Evolutionary conservation across 2,329 filamentous ascomycete species (phyloP).

Genomic region (Penicillium sp.): DNA sequence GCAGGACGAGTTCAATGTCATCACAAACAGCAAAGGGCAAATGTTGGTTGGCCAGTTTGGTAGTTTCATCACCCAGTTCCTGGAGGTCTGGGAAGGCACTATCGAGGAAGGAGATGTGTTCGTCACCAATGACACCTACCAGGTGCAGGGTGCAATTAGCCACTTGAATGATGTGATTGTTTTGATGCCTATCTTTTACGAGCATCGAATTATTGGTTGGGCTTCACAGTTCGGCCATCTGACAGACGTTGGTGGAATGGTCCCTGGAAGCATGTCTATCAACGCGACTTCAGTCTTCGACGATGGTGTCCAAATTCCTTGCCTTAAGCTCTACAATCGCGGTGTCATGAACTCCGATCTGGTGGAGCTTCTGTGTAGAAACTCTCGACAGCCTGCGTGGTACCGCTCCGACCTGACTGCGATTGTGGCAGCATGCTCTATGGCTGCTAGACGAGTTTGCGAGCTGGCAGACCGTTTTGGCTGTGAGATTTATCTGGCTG

Average conservation of each 20-base stretch:
- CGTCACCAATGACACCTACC: conserved; percentile 55
- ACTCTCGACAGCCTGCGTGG: conserved; percentile 53
- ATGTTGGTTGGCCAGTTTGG: conserved; percentile 57
- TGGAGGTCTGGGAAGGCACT: conserved; percentile 49
- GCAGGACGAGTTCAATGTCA: conserved; percentile 57
- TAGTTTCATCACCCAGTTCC: conserved; percentile 52
- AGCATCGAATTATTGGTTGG: conserved; percentile 50
- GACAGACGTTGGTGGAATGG: conserved; percentile 50
- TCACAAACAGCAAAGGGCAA: conserved; percentile 50
- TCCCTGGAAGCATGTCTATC: conserved; percentile 54
- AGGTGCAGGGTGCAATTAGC: conserved; percentile 52
- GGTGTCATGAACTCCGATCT: conserved; percentile 49
- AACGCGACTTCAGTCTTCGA: conserved; percentile 52
- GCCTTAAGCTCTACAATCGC: conserved; percentile 49
- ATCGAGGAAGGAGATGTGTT: conserved; percentile 55
- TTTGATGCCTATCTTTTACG: conserved; percentile 50
- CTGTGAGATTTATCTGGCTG: conserved; percentile 48
- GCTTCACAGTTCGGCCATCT: conserved; percentile 55
- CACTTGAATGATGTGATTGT: conserved; percentile 56
- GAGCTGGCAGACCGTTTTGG: conserved; percentile 51
- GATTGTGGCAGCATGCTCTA: conserved; percentile 50
- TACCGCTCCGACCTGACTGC: conserved; percentile 52
- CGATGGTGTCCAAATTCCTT: conserved; percentile 54
- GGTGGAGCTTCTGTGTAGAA: conserved; percentile 50
- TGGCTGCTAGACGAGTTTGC: conserved; percentile 47